Evolutionary conservation across 768 basidiomycete genomes (phyloP).

Genomic region (Auricularia sp.): DNA sequence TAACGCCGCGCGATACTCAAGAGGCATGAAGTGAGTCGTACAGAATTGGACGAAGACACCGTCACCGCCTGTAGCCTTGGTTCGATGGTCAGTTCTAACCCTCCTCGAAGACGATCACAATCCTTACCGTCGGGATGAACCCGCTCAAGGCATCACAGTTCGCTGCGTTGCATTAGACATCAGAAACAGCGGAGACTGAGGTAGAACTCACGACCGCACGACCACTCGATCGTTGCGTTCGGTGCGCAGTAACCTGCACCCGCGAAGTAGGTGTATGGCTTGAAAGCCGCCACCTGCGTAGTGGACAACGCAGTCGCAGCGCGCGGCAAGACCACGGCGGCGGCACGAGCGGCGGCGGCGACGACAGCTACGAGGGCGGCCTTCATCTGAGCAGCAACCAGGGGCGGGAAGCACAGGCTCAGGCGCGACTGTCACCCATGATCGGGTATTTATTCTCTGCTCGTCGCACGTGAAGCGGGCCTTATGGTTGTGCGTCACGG

Average conservation of each 20-base stretch:
- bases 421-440: too few relatives aligned
- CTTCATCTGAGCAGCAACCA: background rate
- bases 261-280: slow-evolving; percentile 41
- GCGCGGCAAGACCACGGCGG: background rate
- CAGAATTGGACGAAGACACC: slow-evolving; percentile 34
- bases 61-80: slow-evolving; percentile 36
- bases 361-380: background rate
- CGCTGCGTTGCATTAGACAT: slow-evolving; percentile 15
- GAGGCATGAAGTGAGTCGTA: slow-evolving; percentile 11
- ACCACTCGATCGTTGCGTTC: slow-evolving; percentile 34
- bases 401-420: too few relatives aligned
- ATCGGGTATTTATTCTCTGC: too few relatives aligned
- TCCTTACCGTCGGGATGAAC: slow-evolving; percentile 18
- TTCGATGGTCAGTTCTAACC: too few relatives aligned
- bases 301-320: background rate
- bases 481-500: too few relatives aligned
- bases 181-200: background rate
- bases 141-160: slow-evolving; percentile 37
- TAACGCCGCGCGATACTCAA: background rate
- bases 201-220: slow-evolving; percentile 37
- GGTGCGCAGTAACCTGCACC: slow-evolving; percentile 41
- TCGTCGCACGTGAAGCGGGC: too few relatives aligned
- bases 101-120: too few relatives aligned
- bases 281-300: slow-evolving; percentile 32
- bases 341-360: background rate